Conservation (phyloP, 2,329 filamentous ascomycete genomes). For the Calonectria ilicicola region DNA sequence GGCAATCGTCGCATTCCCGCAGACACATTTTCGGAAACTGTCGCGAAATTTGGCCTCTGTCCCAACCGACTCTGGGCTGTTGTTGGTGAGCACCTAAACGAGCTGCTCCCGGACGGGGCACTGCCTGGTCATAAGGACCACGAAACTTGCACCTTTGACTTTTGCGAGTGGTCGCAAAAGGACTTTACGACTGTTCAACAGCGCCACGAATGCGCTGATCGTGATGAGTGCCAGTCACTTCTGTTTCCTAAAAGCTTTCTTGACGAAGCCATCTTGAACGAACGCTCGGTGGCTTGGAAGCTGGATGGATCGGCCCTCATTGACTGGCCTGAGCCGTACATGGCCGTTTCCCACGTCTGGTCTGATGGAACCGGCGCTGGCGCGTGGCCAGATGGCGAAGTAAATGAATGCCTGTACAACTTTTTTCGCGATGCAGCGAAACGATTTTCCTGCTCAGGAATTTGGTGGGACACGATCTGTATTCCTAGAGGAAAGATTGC, state of each 20-base stretch:
- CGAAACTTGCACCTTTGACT: not conserved
- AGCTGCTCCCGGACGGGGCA: not conserved
- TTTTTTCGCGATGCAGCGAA: not conserved
- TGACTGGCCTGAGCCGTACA: not conserved
- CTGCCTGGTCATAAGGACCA: not conserved
- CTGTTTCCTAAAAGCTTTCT: not conserved
- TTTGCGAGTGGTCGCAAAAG: not conserved
- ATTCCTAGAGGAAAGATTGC: not conserved
- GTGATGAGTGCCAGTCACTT: not conserved
- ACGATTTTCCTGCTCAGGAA: not conserved
- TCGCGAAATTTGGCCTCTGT: not conserved
- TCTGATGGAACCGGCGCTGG: not conserved
- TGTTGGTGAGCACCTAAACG: not conserved
- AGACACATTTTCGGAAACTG: not conserved
- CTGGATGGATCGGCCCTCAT: not conserved
- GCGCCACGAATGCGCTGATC: not conserved
- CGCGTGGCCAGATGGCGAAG: not conserved
- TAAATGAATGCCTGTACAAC: not conserved
- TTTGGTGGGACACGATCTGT: not conserved
- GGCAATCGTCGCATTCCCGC: not conserved
- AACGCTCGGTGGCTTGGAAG: not conserved
- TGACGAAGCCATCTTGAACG: not conserved
- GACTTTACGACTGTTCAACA: not conserved
- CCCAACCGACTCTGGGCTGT: not conserved
- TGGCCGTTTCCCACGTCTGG: not conserved